A percentile compares a stretch with the other conserved stretches of the same genome.
phyloP scores from a whole-genome alignment of 495 filamentous ascomycete genomes.

The Umbilicaria muhlenbergii region DNA sequence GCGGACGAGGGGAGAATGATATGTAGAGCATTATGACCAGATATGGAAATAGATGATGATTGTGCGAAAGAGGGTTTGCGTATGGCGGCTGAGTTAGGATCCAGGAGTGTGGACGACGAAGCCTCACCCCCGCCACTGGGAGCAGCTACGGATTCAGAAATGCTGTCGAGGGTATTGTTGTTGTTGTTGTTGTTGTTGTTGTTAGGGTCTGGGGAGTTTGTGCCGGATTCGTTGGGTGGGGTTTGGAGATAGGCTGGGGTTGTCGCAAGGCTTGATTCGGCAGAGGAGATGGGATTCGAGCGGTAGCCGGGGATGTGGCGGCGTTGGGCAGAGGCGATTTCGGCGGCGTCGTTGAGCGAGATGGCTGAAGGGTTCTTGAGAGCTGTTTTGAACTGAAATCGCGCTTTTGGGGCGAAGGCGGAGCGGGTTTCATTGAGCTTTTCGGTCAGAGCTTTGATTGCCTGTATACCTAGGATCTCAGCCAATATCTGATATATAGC shows the following conservation, averaged over 20 bases:
- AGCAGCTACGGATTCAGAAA: slow-evolving; percentile 2
- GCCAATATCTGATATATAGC: slow-evolving; percentile 3
- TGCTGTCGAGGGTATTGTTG: slow-evolving; percentile 24
- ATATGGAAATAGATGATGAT: slow-evolving; percentile 45
- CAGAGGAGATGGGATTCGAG: slow-evolving; percentile 28
- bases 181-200: slow-evolving; percentile 22
- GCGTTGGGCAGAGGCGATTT: slow-evolving; percentile 32
- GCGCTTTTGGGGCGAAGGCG: slow-evolving; percentile 43
- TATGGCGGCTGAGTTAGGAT: slow-evolving; percentile 13
- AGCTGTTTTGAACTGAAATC: slow-evolving; percentile 56
- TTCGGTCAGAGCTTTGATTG: slow-evolving; percentile 52
- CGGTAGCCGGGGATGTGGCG: slow-evolving; percentile 26
- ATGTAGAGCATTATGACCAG: slow-evolving; percentile 45
- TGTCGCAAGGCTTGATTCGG: slow-evolving; percentile 31
- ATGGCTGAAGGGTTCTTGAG: slow-evolving; percentile 41
- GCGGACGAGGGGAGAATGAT: slow-evolving; percentile 58
- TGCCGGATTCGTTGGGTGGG: slow-evolving; percentile 31
- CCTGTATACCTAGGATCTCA: slow-evolving; percentile 22
- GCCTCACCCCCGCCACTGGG: not conserved
- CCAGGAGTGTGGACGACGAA: slow-evolving; percentile 15
- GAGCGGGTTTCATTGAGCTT: slow-evolving; percentile 44
- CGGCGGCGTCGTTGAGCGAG: slow-evolving; percentile 38
- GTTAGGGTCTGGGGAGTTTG: slow-evolving; percentile 21
- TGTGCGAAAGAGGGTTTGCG: slow-evolving; percentile 44
- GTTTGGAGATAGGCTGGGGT: slow-evolving; percentile 37